Percentiles rank a stretch among this genome's conserved stretches.
Conservation (phyloP, 352 stramenopile genomes). For the Globisporangium solare region DNA sequence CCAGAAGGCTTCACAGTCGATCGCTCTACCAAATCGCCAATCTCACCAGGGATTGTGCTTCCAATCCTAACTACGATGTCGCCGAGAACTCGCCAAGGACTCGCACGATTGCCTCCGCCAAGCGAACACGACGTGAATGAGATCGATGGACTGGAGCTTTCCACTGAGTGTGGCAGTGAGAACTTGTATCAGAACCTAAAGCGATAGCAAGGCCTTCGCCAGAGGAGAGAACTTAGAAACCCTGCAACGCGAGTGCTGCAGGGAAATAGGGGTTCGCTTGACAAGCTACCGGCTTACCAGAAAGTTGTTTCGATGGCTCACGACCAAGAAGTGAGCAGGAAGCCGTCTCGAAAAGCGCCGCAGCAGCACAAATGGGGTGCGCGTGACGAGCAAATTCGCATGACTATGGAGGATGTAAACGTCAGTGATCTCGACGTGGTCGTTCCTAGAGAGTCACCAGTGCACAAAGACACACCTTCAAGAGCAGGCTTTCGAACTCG, state of each 20-base stretch:
- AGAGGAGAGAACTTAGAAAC: background rate
- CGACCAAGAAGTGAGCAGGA: background rate
- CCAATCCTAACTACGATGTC: constrained; percentile 48
- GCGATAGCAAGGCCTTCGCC: constrained; percentile 9
- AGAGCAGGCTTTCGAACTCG: background rate
- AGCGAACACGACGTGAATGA: constrained; percentile 27
- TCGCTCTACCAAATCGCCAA: background rate
- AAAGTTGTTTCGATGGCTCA: background rate
- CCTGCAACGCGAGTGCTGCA: background rate
- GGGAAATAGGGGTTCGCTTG: background rate
- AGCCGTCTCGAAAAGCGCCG: background rate
- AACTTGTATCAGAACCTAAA: constrained; percentile 33
- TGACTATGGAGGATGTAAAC: constrained; percentile 29
- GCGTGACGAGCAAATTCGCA: constrained; percentile 26
- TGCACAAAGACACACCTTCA: constrained; percentile 2
- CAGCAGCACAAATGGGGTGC: background rate
- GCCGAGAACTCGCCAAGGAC: constrained; percentile 33
- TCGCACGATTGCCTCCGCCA: constrained; percentile 36
- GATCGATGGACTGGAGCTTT: constrained; percentile 38
- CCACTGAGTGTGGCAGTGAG: constrained; percentile 23
- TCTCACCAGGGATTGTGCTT: constrained; percentile 13
- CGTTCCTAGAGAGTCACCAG: background rate
- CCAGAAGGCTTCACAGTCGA: no score
- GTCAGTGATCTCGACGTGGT: background rate
- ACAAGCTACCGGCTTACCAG: no score